A percentile compares a stretch with the other conserved stretches of the same genome.
Evolutionary conservation across 2,329 filamentous ascomycete species (phyloP).

Genomic region (Metarhizium rileyi): DNA sequence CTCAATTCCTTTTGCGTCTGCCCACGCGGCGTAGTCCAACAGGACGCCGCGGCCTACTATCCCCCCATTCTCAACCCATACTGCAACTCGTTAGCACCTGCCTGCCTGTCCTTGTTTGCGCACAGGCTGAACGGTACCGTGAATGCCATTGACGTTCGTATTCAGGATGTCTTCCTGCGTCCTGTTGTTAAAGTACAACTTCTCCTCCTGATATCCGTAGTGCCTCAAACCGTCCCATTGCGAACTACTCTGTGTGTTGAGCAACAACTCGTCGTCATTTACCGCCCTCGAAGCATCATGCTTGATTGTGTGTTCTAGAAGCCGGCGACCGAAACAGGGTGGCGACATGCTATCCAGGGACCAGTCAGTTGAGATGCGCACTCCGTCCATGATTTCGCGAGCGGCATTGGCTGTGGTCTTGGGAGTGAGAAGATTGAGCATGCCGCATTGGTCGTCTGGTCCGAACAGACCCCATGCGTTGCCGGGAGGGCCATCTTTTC

Average conservation of each 20-base stretch:
- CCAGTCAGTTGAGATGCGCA: conserved; percentile 25
- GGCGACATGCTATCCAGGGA: conserved; percentile 20
- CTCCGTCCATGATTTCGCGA: conserved; percentile 19
- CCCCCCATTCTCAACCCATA: conserved; percentile 27
- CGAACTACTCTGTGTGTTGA: conserved; percentile 29
- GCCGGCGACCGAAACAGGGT: conserved; percentile 23
- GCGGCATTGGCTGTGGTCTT: conserved; percentile 15
- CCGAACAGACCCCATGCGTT: conserved; percentile 50
- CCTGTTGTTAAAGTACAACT: conserved; percentile 22
- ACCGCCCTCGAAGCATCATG: conserved; percentile 18
- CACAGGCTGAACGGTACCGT: conserved; percentile 13
- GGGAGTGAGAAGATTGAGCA: conserved; percentile 42
- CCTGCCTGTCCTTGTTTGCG: background rate
- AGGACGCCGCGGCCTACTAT: conserved; percentile 41
- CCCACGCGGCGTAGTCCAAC: conserved; percentile 41
- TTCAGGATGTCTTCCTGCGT: conserved; percentile 34
- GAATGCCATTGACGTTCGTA: conserved; percentile 18
- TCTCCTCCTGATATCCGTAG: conserved; percentile 27
- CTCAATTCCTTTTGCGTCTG: conserved; percentile 23
- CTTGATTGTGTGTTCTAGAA: conserved; percentile 20
- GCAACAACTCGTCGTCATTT: conserved; percentile 23
- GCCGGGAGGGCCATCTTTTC: conserved; percentile 36
- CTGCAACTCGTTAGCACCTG: conserved; percentile 4
- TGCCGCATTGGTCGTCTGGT: conserved; percentile 39
- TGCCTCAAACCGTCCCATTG: conserved; percentile 31